Percentiles rank a stretch among this genome's conserved stretches.
These are phyloP conservation scores for Diplodia corticola DNA, from an alignment of 2,329 filamentous ascomycete species.

Conservation along the genomic window DNA sequence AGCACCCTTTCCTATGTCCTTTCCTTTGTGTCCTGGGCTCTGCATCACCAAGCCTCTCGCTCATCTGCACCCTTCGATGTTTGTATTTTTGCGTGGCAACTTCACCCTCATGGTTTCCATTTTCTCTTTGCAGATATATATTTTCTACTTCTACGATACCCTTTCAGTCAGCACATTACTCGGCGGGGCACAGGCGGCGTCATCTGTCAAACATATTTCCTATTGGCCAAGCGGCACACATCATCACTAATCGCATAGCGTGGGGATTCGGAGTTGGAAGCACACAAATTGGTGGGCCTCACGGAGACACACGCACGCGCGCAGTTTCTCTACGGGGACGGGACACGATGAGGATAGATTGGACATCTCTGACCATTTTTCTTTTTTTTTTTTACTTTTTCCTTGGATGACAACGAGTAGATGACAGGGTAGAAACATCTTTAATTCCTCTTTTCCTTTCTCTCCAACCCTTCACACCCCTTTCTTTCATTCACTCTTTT, in stretches of 20 bases:
- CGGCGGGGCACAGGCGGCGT: constrained; percentile 21
- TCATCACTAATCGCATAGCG: constrained; percentile 22
- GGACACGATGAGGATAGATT: constrained; percentile 19
- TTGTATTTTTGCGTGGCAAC: constrained; percentile 1
- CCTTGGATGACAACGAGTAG: constrained; percentile 19
- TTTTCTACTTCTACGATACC: constrained; percentile 17
- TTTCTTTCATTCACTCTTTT: neutral
- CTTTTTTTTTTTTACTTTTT: neutral
- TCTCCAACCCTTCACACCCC: neutral
- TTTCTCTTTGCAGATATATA: constrained; percentile 12
- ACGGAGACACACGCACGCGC: constrained; percentile 9
- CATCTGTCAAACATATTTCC: constrained; percentile 18
- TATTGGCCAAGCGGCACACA: constrained; percentile 7
- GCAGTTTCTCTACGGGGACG: constrained; percentile 4
- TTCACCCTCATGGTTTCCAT: constrained; percentile 11
- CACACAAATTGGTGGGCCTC: constrained; percentile 16
- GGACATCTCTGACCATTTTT: constrained; percentile 6
- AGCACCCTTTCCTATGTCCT: constrained; percentile 8
- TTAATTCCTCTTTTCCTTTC: constrained; percentile 7
- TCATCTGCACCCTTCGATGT: neutral
- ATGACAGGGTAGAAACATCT: constrained; percentile 18
- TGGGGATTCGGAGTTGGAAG: constrained; percentile 18
- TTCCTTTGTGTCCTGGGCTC: neutral
- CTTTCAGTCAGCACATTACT: constrained; percentile 20
- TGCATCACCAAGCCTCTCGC: neutral